Evolutionary conservation across 116 monocot species (phyloP).

Genomic region (Trichopus zeylanicus): DNA sequence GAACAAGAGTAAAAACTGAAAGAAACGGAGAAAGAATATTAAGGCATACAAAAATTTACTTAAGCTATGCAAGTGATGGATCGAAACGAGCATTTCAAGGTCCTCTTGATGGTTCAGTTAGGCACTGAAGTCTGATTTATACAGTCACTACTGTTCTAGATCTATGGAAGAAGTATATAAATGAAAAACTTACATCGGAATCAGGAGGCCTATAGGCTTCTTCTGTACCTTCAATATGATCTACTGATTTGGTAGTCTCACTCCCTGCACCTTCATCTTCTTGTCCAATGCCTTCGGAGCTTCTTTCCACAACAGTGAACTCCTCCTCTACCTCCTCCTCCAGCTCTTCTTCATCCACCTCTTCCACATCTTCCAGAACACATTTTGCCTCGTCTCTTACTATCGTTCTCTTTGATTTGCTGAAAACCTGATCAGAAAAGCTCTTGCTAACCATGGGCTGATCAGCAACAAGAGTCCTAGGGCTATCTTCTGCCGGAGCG

Average conservation of each 20-base stretch:
- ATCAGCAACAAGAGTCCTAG: neutral
- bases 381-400: neutral
- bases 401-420: neutral
- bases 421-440: neutral
- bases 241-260: neutral
- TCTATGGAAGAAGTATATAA: neutral
- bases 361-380: constrained; percentile 1
- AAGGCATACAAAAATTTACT: neutral
- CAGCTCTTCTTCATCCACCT: neutral
- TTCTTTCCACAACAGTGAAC: neutral
- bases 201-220: neutral
- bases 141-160: neutral
- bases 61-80: neutral
- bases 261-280: constrained; percentile 3
- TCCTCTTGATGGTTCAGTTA: neutral
- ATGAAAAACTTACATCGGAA: neutral
- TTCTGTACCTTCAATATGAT: neutral
- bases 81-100: neutral
- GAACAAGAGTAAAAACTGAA: neutral
- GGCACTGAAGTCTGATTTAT: neutral
- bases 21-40: no score
- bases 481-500: constrained; percentile 10
- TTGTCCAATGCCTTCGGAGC: neutral
- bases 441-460: neutral
- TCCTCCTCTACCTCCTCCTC: neutral